These are phyloP conservation scores for Aspergillus luchuensis DNA, from an alignment of 2,329 filamentous ascomycete genomes.

Conservation along the genomic window DNA sequence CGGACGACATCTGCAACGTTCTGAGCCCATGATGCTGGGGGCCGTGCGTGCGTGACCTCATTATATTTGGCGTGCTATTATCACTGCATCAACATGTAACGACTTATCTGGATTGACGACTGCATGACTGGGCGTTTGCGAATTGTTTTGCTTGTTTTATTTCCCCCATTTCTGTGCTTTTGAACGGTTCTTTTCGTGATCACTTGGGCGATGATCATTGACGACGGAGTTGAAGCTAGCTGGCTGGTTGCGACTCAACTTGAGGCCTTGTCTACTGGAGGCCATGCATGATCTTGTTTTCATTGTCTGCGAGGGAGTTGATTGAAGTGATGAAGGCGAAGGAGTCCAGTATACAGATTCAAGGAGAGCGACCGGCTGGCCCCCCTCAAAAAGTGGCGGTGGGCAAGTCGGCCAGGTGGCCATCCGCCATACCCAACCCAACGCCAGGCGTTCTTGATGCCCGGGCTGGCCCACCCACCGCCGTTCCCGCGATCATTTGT, in stretches of 20 bases:
- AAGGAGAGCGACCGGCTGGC: not conserved
- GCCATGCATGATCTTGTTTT: constrained; percentile 8
- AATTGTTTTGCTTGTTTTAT: constrained; percentile 18
- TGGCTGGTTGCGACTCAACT: constrained; percentile 40
- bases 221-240: constrained; percentile 35
- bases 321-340: not conserved
- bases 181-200: not conserved
- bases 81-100: constrained; percentile 41
- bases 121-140: constrained; percentile 45
- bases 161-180: constrained; percentile 4
- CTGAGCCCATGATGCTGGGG: constrained; percentile 39
- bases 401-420: constrained; percentile 18
- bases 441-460: constrained; percentile 15
- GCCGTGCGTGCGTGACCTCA: constrained; percentile 7
- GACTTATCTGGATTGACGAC: constrained; percentile 44
- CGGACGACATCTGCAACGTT: constrained; percentile 39
- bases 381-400: constrained; percentile 17
- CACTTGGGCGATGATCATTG: constrained; percentile 15
- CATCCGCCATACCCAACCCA: constrained; percentile 3
- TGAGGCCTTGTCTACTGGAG: constrained; percentile 25
- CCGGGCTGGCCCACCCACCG: constrained; percentile 8
- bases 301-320: not conserved
- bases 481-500: not conserved
- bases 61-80: constrained; percentile 29
- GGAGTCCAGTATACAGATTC: not conserved